Evolutionary conservation across 495 filamentous ascomycete species (phyloP), one percentile per base, ranked within the genome.

Genomic region (Xylaria castorea): DNA sequence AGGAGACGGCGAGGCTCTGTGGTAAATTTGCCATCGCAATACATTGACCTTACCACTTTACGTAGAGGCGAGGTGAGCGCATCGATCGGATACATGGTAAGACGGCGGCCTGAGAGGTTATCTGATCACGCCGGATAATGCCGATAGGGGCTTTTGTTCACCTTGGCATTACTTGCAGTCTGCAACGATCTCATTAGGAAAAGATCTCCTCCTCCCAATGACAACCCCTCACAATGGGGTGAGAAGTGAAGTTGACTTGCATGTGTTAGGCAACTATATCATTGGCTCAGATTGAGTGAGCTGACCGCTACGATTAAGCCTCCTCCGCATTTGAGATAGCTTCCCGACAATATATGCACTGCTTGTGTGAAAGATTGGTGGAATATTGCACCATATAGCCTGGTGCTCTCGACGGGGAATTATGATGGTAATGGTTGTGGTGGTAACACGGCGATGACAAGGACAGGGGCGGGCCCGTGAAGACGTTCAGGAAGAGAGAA

Each of bases 71-170:
- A 66, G 11, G 30, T 25, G 44, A 51, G 14, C 30, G 14, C 46
- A 38, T 25, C 30, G 14, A 16, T 44, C 16, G 11, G 18, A 38
- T 38, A 53, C 18, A 38, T 66, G 44, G 63, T 50, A 25, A 44
- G 63, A 18, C 63, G 44, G 44, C 14, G 30, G 51, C 42, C 27
- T 16, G 14, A 66, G 44, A 34, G 4, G 18, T 22, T 27, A 50
- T 25, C 38, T 22, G 44, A 7, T n/a, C 2, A 65, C 20, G 16
- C 40, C 34, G 66, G 30, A 42, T 50, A 38, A 63, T 32, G 16
- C 76, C 51, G 22, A 53, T 65, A 20, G 74, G 74, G 27, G 65
- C 73, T 18, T 61, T 25, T 34, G 68, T 76, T 5, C 67, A 46
- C 20, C 48, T 51, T 16, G 27, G 44, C 32, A 69, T 72, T 50